Conservation (phyloP, 1,284 basidiomycete species). For the Austropuccinia psidii region DNA sequence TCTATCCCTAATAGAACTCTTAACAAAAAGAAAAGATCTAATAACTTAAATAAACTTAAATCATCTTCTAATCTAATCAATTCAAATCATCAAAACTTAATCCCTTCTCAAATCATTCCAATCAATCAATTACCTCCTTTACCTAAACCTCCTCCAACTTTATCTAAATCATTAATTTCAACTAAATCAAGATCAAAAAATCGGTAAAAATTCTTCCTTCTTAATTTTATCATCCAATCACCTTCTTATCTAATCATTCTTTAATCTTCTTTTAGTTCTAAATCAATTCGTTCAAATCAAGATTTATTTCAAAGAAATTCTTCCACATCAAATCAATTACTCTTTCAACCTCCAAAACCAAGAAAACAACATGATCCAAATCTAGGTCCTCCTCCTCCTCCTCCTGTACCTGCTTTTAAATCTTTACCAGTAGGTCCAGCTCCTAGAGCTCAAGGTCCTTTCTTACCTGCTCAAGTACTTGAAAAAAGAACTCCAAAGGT, state of each 20-base stretch:
- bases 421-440: conserved; percentile 4
- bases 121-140: not conserved
- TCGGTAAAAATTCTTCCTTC: not conserved
- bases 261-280: not conserved
- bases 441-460: conserved; percentile 6
- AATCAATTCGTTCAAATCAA: not conserved
- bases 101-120: no score
- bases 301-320: conserved; percentile 1
- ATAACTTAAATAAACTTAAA: not conserved
- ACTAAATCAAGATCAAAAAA: not conserved
- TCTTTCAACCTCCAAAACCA: conserved; percentile 7
- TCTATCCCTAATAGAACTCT: not conserved
- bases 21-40: not conserved
- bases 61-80: not conserved
- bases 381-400: conserved; percentile 30
- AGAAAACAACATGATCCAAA: conserved; percentile 8
- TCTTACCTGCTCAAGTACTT: conserved; percentile 23
- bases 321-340: not conserved
- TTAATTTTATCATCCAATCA: not conserved
- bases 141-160: not conserved
- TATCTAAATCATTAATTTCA: not conserved
- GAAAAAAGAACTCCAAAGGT: conserved; percentile 28
- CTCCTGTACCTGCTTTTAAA: conserved; percentile 34
- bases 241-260: not conserved
- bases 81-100: not conserved